phyloP scores from a whole-genome alignment of 2,329 filamentous ascomycete genomes.

The Metarhizium album region DNA sequence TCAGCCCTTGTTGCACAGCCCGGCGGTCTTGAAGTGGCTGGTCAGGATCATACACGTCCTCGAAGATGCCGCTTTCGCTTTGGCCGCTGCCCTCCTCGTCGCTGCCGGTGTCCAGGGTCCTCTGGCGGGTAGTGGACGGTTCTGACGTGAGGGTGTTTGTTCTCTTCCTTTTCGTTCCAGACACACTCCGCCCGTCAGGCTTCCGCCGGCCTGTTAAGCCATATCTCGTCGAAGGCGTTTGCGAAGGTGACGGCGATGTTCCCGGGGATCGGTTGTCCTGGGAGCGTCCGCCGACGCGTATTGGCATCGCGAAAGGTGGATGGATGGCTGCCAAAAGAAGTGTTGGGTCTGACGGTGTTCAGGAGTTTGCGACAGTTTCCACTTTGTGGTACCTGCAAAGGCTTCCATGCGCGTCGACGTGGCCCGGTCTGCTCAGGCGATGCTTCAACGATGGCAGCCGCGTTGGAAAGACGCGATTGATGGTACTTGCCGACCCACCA shows the following conservation, averaged over 20 bases:
- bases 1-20: conserved; percentile 55
- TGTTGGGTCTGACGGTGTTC: background rate
- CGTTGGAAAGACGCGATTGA: background rate
- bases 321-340: background rate
- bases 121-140: conserved; percentile 14
- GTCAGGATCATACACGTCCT: conserved; percentile 64
- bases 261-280: conserved; percentile 10
- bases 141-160: conserved; percentile 12
- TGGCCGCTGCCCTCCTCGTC: conserved; percentile 9
- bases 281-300: conserved; percentile 11
- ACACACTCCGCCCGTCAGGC: conserved; percentile 11
- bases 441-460: background rate
- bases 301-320: conserved; percentile 14
- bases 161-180: conserved; percentile 23
- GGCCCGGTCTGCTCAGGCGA: background rate
- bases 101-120: conserved; percentile 9
- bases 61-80: conserved; percentile 11
- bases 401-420: background rate
- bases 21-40: conserved; percentile 68
- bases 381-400: background rate
- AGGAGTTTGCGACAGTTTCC: background rate
- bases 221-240: conserved; percentile 10
- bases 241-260: conserved; percentile 11
- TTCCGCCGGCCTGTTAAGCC: conserved; percentile 17
- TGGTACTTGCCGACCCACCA: background rate